Evolutionary conservation across 1,284 basidiomycete species (phyloP).

Genomic region (Malassezia vespertilionis): DNA sequence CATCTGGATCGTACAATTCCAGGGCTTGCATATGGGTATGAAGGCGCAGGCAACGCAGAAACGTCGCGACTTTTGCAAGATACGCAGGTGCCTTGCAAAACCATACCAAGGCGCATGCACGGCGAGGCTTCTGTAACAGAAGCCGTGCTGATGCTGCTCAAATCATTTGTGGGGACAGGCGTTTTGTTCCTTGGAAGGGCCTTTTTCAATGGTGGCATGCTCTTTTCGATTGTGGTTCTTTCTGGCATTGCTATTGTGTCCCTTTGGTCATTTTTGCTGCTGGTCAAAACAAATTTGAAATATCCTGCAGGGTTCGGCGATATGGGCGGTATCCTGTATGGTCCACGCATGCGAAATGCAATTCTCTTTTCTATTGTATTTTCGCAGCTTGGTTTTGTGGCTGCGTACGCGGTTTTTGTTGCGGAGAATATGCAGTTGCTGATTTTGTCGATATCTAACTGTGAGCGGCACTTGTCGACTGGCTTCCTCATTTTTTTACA

Average conservation of each 20-base stretch:
- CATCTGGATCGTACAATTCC: too few species aligned
- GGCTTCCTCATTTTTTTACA: slow-evolving; percentile 73
- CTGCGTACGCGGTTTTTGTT: slow-evolving; percentile 91
- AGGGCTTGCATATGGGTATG: slow-evolving; percentile 21
- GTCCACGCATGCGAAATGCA: slow-evolving; percentile 76
- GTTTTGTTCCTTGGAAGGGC: slow-evolving; percentile 91
- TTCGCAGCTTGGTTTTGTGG: slow-evolving; percentile 77
- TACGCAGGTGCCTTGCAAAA: too few species aligned
- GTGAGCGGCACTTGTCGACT: slow-evolving; percentile 60
- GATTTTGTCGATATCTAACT: slow-evolving; percentile 70
- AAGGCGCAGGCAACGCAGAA: slow-evolving; percentile 27
- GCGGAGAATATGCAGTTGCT: slow-evolving; percentile 77
- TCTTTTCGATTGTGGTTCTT: slow-evolving; percentile 75
- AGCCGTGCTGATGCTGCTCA: slow-evolving; percentile 51
- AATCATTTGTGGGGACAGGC: slow-evolving; percentile 92
- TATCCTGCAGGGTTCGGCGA: slow-evolving; percentile 91
- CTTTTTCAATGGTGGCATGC: slow-evolving; percentile 89
- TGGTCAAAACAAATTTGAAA: slow-evolving; percentile 76
- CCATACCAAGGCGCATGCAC: slow-evolving; percentile 2
- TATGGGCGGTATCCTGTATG: slow-evolving; percentile 85
- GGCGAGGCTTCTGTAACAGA: slow-evolving; percentile 38
- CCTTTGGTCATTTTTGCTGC: slow-evolving; percentile 82
- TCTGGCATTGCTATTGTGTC: slow-evolving; percentile 75
- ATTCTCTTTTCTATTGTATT: slow-evolving; percentile 79
- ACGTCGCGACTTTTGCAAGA: slow-evolving; percentile 24